A percentile compares a stretch with the other conserved stretches of the same genome.
These are phyloP conservation scores for Cystobasidiaceae sp. DNA, from an alignment of 1,284 basidiomycete species.

Conservation along the genomic window DNA sequence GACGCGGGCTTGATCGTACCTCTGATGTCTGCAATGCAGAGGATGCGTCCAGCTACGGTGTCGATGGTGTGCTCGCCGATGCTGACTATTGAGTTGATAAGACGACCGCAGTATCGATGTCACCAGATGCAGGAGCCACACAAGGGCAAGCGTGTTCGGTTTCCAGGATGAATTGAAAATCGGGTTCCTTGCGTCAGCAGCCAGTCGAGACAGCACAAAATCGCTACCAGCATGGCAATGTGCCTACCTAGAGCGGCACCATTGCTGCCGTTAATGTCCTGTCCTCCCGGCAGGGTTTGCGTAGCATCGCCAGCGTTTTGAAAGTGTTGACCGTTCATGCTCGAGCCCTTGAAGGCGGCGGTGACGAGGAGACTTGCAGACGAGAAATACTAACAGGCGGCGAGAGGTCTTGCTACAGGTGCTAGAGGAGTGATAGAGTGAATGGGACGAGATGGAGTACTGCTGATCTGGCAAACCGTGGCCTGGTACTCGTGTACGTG, in stretches of 20 bases:
- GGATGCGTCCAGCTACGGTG: constrained; percentile 61
- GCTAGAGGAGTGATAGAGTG: too few relatives aligned
- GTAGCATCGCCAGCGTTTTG: not conserved
- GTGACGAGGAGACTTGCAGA: not conserved
- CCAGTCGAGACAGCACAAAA: not conserved
- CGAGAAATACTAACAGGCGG: not conserved
- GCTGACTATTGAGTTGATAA: not conserved
- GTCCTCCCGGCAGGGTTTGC: not conserved
- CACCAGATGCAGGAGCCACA: not conserved
- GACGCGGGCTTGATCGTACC: constrained; percentile 52
- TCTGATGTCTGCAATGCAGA: constrained; percentile 93
- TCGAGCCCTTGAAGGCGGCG: not conserved
- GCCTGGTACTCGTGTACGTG: too few relatives aligned
- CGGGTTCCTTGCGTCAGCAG: too few relatives aligned
- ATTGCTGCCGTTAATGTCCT: too few relatives aligned
- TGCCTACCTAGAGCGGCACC: too few relatives aligned
- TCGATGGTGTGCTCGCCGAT: constrained; percentile 8
- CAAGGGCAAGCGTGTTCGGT: not conserved
- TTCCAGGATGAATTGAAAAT: not conserved
- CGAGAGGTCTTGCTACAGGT: too few relatives aligned
- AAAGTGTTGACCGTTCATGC: constrained; percentile 9
- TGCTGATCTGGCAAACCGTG: too few relatives aligned
- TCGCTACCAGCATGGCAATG: too few relatives aligned
- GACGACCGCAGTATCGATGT: constrained; percentile 33
- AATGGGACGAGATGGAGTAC: too few relatives aligned